These are phyloP conservation scores for Cicer pinnatifidum DNA, from an alignment of 306 rosid genomes.

Conservation along the genomic window DNA sequence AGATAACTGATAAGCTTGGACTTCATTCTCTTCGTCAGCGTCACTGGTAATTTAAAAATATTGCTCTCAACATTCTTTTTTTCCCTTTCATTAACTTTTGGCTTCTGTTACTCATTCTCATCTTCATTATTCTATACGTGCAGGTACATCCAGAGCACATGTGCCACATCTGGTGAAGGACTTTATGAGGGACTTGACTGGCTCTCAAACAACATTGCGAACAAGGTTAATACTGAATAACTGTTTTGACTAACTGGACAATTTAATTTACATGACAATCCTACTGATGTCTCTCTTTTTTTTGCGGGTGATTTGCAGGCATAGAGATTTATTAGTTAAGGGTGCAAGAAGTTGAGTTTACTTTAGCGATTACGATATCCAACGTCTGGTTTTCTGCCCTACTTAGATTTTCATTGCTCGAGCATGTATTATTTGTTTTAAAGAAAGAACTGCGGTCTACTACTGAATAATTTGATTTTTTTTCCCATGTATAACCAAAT, in stretches of 20 bases:
- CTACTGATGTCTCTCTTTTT: conserved; percentile 23
- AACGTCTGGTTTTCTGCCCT: conserved; percentile 41
- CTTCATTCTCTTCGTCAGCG: conserved; percentile 94
- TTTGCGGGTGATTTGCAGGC: conserved; percentile 58
- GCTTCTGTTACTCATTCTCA: neutral
- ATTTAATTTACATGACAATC: neutral
- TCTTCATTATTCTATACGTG: conserved; percentile 31
- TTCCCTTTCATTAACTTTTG: neutral
- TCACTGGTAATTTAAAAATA: conserved; percentile 61
- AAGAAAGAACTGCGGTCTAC: conserved; percentile 41
- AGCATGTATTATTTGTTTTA: conserved; percentile 52
- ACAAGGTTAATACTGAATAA: conserved; percentile 56
- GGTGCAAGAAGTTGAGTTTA: conserved; percentile 43
- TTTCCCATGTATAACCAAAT: conserved; percentile 44
- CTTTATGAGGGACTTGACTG: conserved; percentile 94
- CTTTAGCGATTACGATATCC: conserved; percentile 27
- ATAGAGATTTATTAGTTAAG: conserved; percentile 49
- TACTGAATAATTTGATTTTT: conserved; percentile 51
- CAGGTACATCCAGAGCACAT: conserved; percentile 95
- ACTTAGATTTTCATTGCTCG: conserved; percentile 46
- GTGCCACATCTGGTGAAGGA: conserved; percentile 92
- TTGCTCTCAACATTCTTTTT: neutral
- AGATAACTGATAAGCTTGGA: conserved; percentile 88
- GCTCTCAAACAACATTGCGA: conserved; percentile 91
- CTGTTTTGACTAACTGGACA: neutral